Conservation (phyloP, 2,329 filamentous ascomycete genomes). For the Fusarium protoensiforme region DNA sequence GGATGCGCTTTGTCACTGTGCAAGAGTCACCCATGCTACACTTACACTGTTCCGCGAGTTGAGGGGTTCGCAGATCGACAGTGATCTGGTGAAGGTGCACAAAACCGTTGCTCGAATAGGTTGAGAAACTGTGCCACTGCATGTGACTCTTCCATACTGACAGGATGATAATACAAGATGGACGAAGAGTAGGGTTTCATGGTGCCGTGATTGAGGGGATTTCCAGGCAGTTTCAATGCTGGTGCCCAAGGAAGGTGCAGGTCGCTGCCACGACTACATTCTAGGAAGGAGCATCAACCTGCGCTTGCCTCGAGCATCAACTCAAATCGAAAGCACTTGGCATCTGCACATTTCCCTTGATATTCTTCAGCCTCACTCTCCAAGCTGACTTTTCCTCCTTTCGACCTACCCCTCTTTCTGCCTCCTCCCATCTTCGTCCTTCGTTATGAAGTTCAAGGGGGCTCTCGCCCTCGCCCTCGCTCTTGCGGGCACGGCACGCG, state of each 20-base stretch:
- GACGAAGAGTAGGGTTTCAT: background rate
- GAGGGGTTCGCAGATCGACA: background rate
- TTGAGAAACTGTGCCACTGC: conserved; percentile 20
- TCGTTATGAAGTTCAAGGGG: conserved; percentile 30
- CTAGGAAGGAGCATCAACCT: background rate
- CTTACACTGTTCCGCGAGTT: conserved; percentile 5
- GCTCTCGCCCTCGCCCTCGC: conserved; percentile 22
- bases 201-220: background rate
- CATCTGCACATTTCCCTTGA: background rate
- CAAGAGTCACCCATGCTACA: background rate
- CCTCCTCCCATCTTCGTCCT: background rate
- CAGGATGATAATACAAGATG: background rate
- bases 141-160: background rate
- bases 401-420: background rate
- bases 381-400: background rate
- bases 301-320: conserved; percentile 5
- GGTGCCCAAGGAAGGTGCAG: conserved; percentile 2
- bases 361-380: background rate
- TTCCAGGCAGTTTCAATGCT: background rate
- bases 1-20: background rate
- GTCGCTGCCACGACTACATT: background rate
- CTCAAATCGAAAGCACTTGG: background rate
- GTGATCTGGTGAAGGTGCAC: conserved; percentile 1
- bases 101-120: conserved; percentile 5
- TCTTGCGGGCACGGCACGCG: conserved; percentile 11